These are phyloP conservation scores for Saturnispora mendoncae DNA, from an alignment of 805 yeast genomes.

Conservation along the genomic window DNA sequence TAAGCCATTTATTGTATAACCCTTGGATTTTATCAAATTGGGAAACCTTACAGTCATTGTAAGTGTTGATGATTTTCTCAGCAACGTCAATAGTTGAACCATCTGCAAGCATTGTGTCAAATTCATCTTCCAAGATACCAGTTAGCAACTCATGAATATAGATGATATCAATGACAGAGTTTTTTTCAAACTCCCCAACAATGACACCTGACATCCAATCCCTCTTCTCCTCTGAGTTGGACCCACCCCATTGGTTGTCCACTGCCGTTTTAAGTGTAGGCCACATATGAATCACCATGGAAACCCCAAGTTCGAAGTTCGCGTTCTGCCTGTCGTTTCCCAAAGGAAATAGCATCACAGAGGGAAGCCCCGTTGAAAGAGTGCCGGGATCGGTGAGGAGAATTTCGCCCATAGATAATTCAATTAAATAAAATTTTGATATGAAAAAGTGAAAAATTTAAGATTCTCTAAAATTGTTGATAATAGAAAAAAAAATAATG, in stretches of 20 bases:
- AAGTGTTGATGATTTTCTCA: constrained; percentile 51
- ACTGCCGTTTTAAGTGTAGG: constrained; percentile 84
- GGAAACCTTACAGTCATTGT: constrained; percentile 49
- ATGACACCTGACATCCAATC: constrained; percentile 89
- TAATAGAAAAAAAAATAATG: not conserved
- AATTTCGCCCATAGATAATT: constrained; percentile 16
- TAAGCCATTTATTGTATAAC: constrained; percentile 50
- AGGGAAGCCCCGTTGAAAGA: constrained; percentile 21
- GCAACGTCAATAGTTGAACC: constrained; percentile 77
- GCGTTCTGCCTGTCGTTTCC: constrained; percentile 63
- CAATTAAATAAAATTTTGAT: not conserved
- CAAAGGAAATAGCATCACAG: constrained; percentile 17
- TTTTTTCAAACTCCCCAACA: constrained; percentile 62
- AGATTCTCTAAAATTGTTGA: not conserved
- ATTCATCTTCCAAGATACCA: constrained; percentile 92
- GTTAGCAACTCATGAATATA: constrained; percentile 77
- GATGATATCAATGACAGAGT: constrained; percentile 60
- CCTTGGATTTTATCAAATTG: constrained; percentile 50
- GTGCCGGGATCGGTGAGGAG: constrained; percentile 29
- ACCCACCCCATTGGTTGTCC: constrained; percentile 92
- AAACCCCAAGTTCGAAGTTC: constrained; percentile 84
- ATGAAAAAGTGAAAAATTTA: constrained; percentile 1
- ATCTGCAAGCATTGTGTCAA: constrained; percentile 81
- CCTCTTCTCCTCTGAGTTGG: constrained; percentile 80
- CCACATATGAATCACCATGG: constrained; percentile 89